Evolutionary conservation across 202 grass and related monocot genomes (phyloP).

Genomic region (Carex arenaria): DNA sequence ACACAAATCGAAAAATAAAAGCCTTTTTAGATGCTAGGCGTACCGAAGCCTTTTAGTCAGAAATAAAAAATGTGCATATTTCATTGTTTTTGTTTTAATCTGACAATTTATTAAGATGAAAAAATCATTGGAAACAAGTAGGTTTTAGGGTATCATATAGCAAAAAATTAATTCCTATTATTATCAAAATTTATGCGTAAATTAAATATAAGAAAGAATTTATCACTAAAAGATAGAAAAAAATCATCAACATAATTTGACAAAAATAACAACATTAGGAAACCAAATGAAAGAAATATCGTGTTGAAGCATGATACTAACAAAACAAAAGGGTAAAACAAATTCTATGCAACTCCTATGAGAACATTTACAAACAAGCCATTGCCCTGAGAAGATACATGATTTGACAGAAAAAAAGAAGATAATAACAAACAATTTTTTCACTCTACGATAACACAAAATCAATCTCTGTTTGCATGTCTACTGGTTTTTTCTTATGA

Average conservation of each 20-base stretch:
- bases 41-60: no score
- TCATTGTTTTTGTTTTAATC: no score
- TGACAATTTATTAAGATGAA: no score
- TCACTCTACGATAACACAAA: neutral
- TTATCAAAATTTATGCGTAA: no score
- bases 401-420: neutral
- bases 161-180: no score
- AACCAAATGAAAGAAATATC: neutral
- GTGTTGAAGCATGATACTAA: neutral
- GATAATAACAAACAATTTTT: neutral
- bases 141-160: no score
- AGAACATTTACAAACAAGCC: constrained; percentile 14
- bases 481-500: constrained; percentile 25
- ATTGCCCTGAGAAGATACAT: neutral
- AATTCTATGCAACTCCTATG: constrained; percentile 16
- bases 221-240: no score
- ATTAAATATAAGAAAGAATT: no score
- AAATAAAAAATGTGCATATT: no score
- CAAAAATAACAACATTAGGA: neutral
- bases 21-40: no score
- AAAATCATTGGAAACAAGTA: no score
- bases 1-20: no score
- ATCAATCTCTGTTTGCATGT: neutral
- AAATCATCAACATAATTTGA: neutral
- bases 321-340: neutral